Evolutionary conservation across 2,329 filamentous ascomycete species (phyloP).

Genomic region (Myriosclerotinia duriaeana): DNA sequence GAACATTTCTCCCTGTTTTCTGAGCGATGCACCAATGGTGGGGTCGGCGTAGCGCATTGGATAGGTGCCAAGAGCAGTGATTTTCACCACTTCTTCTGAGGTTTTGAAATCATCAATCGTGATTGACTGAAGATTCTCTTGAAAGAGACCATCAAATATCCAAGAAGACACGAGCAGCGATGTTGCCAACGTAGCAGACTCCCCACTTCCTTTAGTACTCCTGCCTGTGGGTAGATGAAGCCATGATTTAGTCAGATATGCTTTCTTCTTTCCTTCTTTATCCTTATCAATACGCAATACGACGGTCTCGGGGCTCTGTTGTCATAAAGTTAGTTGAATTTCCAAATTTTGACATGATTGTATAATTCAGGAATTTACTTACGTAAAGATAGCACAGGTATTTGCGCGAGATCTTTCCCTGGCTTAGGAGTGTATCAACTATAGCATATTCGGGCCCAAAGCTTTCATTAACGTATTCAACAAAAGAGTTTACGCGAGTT

Average conservation of each 20-base stretch:
- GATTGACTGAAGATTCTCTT: constrained; percentile 13
- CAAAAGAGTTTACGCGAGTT: constrained; percentile 21
- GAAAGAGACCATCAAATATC: constrained; percentile 21
- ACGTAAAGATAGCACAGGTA: constrained; percentile 21
- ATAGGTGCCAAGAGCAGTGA: constrained; percentile 16
- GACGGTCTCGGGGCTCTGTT: constrained; percentile 21
- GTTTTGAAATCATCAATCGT: constrained; percentile 18
- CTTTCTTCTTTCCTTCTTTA: constrained; percentile 4
- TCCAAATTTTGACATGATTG: not conserved
- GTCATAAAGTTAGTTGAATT: not conserved
- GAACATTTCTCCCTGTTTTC: constrained; percentile 24
- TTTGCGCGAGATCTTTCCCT: constrained; percentile 18
- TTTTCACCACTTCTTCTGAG: constrained; percentile 15
- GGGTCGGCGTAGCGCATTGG: constrained; percentile 22
- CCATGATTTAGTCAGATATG: constrained; percentile 21
- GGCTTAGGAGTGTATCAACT: constrained; percentile 14
- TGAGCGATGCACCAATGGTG: constrained; percentile 15
- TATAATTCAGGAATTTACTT: not conserved
- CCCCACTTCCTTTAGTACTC: not conserved
- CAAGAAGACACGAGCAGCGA: constrained; percentile 22
- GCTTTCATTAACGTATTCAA: constrained; percentile 22
- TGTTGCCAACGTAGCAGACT: not conserved
- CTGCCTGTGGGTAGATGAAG: not conserved
- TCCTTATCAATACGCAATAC: constrained; percentile 11
- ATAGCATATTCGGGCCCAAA: constrained; percentile 23